Base-by-base conservation (phyloP, 257 asterid genomes). In the Thymus mandschuricus region DNA sequence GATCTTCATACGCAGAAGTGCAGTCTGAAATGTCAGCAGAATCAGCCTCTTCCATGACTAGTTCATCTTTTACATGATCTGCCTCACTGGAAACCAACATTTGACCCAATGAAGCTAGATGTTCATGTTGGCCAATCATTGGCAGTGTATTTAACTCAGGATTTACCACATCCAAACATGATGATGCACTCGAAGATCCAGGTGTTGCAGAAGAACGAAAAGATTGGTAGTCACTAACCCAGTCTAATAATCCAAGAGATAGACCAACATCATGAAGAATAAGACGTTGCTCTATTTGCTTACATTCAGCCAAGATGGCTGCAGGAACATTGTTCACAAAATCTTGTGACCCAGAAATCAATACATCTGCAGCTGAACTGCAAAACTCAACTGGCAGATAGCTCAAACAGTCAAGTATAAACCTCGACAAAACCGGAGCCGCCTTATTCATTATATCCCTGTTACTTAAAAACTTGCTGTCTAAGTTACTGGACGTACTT, bases 211-310 rank as follows among this genome's bases (percentile, higher is more conserved):
- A 74, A 65, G 90, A 81, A 74, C 56, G 49, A 73, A 86, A 86
- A 6, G 75, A 74, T 68, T 86, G 81, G 81, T 84, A 84, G 70
- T 95, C 99, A 71, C 82, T 72, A 65, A 88, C 82, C 99, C 99
- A 95, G 67, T 95, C 98, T 76, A 81, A 69, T 66, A 95, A 56
- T 70, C 98, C 98, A 72, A 95, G 95, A 73, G 88, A 82, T 74
- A 92, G 69, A 48, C 99, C 99, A 63, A 92, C 92, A 74, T 88
- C 92, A 83, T 95, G 99, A 80, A 95, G 96, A 81, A 89, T 86
- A 78, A 92, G 72, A 66, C 95, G 92, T 62, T 91, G 86, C 75
- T 85, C 85, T 63, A 77, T 77, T 66, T 65, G 73, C 70, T 84
- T 83, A 78, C 99, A 92, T 80, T 83, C 94, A 45, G 70, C 71